Evolutionary conservation across 805 yeast species (phyloP).

Genomic region (Starmerella sp.): DNA sequence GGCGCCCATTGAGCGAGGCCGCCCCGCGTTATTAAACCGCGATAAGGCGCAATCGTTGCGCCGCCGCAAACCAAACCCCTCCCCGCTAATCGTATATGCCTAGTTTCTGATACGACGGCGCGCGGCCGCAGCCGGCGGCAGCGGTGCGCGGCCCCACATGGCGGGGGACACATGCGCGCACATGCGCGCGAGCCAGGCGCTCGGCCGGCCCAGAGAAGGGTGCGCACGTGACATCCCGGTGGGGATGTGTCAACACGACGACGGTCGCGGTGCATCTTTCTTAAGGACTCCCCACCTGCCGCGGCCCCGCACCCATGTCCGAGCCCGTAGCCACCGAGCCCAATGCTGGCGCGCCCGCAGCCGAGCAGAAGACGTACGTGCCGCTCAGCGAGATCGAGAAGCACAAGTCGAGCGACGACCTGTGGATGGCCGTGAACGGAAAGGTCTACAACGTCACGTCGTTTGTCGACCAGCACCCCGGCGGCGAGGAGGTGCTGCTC

Average conservation of each 20-base stretch:
- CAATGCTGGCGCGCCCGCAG: background rate
- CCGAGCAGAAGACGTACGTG: slow-evolving; percentile 21
- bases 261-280: background rate
- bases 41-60: too few species aligned
- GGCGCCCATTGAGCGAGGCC: too few species aligned
- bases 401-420: slow-evolving; percentile 42
- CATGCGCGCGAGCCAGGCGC: background rate
- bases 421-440: slow-evolving; percentile 63
- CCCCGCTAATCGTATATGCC: background rate
- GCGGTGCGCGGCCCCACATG: background rate
- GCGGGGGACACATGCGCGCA: background rate
- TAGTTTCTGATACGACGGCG: background rate
- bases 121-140: background rate
- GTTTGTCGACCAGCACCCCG: slow-evolving; percentile 57
- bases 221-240: background rate
- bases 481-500: slow-evolving; percentile 71
- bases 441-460: slow-evolving; percentile 54
- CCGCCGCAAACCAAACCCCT: background rate
- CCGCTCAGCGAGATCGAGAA: slow-evolving; percentile 35
- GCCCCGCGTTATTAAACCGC: too few species aligned
- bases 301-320: background rate
- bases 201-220: too few species aligned
- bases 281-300: background rate
- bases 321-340: background rate
- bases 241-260: slow-evolving; percentile 1